Percentiles rank a stretch among this genome's conserved stretches.
phyloP scores from a whole-genome alignment of 352 stramenopile species.

The Phytophthora macrochlamydospora region DNA sequence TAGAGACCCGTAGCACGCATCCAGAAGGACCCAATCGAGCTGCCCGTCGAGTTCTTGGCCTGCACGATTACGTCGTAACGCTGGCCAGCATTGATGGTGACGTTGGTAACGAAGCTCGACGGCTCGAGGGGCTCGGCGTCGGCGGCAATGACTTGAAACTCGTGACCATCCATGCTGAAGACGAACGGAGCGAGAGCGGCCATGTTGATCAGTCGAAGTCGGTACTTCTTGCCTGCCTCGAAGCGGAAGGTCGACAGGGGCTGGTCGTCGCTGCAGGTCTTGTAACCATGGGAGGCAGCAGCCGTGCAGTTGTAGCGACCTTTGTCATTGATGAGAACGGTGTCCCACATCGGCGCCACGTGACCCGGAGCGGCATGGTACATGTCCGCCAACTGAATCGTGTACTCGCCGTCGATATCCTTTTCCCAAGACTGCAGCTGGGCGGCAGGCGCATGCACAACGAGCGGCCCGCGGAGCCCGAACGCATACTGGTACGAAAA shows the following conservation, averaged over 20 bases:
- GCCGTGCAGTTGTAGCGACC: slow-evolving; percentile 34
- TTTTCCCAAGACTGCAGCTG: slow-evolving; percentile 19
- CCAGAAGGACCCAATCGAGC: slow-evolving; percentile 16
- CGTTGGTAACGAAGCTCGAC: slow-evolving; percentile 16
- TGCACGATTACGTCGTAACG: slow-evolving; percentile 30
- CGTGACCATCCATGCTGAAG: slow-evolving; percentile 38
- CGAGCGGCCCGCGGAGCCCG: slow-evolving; percentile 34
- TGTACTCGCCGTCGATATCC: slow-evolving; percentile 29
- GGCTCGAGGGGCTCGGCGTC: slow-evolving; percentile 26
- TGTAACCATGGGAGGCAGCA: slow-evolving; percentile 3
- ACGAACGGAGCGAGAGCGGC: slow-evolving; percentile 29
- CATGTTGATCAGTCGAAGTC: slow-evolving; percentile 28
- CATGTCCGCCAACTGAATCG: slow-evolving; percentile 30
- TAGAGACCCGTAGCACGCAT: slow-evolving; percentile 24
- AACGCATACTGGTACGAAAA: slow-evolving; percentile 30
- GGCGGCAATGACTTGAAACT: slow-evolving; percentile 30
- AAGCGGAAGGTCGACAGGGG: slow-evolving; percentile 23
- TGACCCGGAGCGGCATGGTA: slow-evolving; percentile 20
- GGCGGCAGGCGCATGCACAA: slow-evolving; percentile 27
- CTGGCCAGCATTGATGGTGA: slow-evolving; percentile 33
- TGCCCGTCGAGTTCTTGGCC: slow-evolving; percentile 18
- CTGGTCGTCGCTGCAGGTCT: slow-evolving; percentile 14
- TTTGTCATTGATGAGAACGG: slow-evolving; percentile 34
- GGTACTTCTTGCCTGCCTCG: slow-evolving; percentile 25
- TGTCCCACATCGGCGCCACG: slow-evolving; percentile 23